Evolutionary conservation across 495 filamentous ascomycete species (phyloP).

Genomic region (Talaromyces trachyspermus): DNA sequence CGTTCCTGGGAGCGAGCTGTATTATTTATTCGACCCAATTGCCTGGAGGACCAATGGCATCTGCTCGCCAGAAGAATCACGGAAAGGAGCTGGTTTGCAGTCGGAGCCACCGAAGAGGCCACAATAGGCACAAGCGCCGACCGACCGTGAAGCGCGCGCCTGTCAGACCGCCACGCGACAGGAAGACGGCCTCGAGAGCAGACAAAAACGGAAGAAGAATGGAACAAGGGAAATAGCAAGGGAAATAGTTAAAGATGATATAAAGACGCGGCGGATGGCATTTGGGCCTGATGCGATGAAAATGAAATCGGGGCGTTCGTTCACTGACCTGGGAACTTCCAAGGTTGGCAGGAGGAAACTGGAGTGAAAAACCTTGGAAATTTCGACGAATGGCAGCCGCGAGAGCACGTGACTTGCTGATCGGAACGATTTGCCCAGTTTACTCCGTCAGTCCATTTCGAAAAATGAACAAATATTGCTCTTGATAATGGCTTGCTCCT

Average conservation of each 20-base stretch:
- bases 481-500: no score
- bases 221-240: neutral
- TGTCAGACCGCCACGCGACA: slow-evolving; percentile 1
- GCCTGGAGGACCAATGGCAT: slow-evolving; percentile 1
- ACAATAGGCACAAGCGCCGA: neutral
- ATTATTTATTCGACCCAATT: no score
- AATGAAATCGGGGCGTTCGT: neutral
- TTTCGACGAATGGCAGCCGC: slow-evolving; percentile 4
- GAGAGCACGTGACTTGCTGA: neutral
- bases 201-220: neutral
- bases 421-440: no score
- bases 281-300: neutral
- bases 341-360: no score
- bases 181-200: neutral
- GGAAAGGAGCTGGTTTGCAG: no score
- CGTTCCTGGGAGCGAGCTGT: neutral
- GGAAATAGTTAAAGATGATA: neutral
- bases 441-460: no score
- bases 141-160: neutral
- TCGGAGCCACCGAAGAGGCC: neutral
- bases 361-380: neutral
- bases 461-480: no score
- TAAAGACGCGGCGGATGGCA: neutral
- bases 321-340: neutral
- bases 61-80: neutral